Base-by-base conservation (phyloP, 108 stramenopile species). In the Cyclostephanos tholiformis region DNA sequence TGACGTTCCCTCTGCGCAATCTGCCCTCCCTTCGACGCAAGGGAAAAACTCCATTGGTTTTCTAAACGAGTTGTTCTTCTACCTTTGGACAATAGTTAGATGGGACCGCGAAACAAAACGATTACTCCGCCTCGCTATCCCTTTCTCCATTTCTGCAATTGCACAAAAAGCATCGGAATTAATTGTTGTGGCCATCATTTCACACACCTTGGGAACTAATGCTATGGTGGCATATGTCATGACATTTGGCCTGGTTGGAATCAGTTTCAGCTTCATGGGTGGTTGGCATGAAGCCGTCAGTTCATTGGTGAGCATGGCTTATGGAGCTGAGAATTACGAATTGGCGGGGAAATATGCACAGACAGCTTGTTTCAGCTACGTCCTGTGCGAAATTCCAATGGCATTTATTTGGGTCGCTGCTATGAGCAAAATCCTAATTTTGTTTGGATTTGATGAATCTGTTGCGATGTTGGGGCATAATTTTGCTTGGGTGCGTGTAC, bases 221-320 rank as follows among this genome's bases (percentile, higher is more conserved):
- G 26, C 71, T 8, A 79, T 79, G 77, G 51, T 79, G 62, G 77
- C 77, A 38, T 79, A 49, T 55, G 72, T 72, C 20, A 67, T 79
- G 50, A 72, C 73, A 6, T 65, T 67, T 48, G 50, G 72, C 12
- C 60, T 73, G 16, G 77, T 79, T 19, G 77, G 80, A 38, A 62
- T 76, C 12, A 75, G 57, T 67, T 51, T 39, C 49, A 71, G 64
- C 44, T 76, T 75, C 41, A 66, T 76, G 53, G 74, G 63, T 9
- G 74, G 69, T 29, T 75, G 63, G 69, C 38, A 71, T 26, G 65
- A 79, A 73, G 60, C 66, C 26, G 43, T 79, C n/a, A 46, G 50
- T 50, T 79, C 77, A 7, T 73, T 79, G 29, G 72, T 58, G 4
- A 55, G 63, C 25, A 79, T 79, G 77, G 77, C 77, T 10, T 55